phyloP scores from a whole-genome alignment of 2,329 filamentous ascomycete species.

The Sporothrix luriei region DNA sequence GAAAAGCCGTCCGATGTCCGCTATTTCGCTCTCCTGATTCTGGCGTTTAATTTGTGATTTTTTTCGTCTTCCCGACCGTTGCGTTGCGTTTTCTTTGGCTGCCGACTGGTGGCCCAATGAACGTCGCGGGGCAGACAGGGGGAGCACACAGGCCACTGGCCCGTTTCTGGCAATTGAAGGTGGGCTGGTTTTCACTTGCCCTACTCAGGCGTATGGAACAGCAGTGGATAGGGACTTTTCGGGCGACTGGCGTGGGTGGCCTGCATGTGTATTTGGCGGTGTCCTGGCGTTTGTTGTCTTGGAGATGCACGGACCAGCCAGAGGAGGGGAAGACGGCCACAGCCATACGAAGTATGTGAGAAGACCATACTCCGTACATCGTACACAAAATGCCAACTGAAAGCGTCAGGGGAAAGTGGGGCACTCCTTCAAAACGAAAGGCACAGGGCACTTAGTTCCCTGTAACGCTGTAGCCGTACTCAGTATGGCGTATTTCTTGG shows the following conservation, averaged over 20 bases:
- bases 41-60: slow-evolving; percentile 12
- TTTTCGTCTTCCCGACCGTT: slow-evolving; percentile 16
- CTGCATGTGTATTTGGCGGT: slow-evolving; percentile 20
- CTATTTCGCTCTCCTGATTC: slow-evolving; percentile 22
- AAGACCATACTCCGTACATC: no score
- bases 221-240: slow-evolving; percentile 32
- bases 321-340: background rate
- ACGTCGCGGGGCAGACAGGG: slow-evolving; percentile 25
- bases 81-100: slow-evolving; percentile 25
- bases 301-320: slow-evolving; percentile 38
- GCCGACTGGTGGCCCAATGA: slow-evolving; percentile 19
- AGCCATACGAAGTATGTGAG: background rate
- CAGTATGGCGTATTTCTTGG: no score
- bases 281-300: slow-evolving; percentile 34
- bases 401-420: slow-evolving; percentile 10
- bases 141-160: slow-evolving; percentile 22
- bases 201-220: slow-evolving; percentile 11
- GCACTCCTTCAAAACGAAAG: background rate
- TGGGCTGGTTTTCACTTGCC: slow-evolving; percentile 28
- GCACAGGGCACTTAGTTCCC: background rate
- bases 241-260: slow-evolving; percentile 31
- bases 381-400: background rate
- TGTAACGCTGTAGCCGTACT: no score
- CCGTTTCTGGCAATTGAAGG: background rate
- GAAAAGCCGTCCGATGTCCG: slow-evolving; percentile 27